These are phyloP conservation scores for Persicaria tinctoria DNA, from an alignment of 148 eudicot species.

Conservation along the genomic window DNA sequence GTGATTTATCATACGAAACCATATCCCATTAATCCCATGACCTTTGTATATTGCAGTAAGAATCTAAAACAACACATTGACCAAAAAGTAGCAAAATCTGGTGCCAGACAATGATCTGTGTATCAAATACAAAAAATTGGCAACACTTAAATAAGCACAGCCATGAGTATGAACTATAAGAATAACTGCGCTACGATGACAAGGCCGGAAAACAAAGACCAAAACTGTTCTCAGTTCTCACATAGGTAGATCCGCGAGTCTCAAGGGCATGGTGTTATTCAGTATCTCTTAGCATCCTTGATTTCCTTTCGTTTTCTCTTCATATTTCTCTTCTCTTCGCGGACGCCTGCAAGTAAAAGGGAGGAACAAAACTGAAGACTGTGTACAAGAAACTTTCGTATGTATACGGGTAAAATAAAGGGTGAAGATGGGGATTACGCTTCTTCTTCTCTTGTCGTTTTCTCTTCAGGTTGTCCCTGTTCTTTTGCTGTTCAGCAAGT, in stretches of 20 bases:
- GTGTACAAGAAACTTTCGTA: background rate
- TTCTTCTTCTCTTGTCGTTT: slow-evolving; percentile 78
- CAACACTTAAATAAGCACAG: background rate
- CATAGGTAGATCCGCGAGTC: background rate
- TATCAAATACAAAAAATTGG: background rate
- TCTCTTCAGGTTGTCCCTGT: slow-evolving; percentile 46
- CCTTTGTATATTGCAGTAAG: no score
- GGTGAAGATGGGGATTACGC: slow-evolving; percentile 30
- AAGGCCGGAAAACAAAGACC: background rate
- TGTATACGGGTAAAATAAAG: background rate
- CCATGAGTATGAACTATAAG: background rate
- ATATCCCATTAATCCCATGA: no score
- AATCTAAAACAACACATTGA: no score
- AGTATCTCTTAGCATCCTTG: background rate
- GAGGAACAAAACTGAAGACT: background rate
- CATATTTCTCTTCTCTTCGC: slow-evolving; percentile 11
- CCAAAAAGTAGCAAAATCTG: no score
- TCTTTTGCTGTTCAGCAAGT: slow-evolving; percentile 55
- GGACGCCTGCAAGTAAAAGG: background rate
- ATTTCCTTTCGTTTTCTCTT: slow-evolving; percentile 5
- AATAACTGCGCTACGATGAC: background rate
- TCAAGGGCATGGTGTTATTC: background rate
- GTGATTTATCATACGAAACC: no score
- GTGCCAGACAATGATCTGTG: no score
- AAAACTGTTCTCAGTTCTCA: background rate